phyloP scores from a whole-genome alignment of 2,329 filamentous ascomycete species.

The Sporothrix dimorphospora region DNA sequence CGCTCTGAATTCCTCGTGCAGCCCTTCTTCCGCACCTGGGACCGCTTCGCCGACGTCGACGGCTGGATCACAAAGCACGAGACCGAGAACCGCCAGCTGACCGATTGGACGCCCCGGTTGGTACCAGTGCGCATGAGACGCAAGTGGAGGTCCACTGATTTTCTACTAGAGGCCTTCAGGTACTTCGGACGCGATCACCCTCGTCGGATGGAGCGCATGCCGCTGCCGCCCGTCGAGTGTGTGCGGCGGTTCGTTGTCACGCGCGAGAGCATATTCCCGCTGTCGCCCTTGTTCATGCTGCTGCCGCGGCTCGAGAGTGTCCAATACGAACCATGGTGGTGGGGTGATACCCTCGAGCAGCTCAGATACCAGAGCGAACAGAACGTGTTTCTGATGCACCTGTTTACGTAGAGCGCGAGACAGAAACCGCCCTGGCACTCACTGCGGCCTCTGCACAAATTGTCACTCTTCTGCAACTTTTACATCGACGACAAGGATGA shows the following conservation, averaged over 20 bases:
- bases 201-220: too few species aligned
- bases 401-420: not conserved
- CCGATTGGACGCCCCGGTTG: too few species aligned
- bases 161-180: too few species aligned
- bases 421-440: not conserved
- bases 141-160: too few species aligned
- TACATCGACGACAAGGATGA: not conserved
- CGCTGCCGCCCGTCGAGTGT: not conserved
- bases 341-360: not conserved
- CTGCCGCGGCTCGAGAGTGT: not conserved
- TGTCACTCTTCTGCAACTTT: not conserved
- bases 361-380: not conserved
- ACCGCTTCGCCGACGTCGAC: not conserved
- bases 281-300: not conserved
- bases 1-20: too few species aligned
- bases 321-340: not conserved
- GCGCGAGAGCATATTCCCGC: not conserved
- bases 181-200: too few species aligned
- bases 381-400: not conserved
- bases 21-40: not conserved
- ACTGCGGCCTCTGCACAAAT: not conserved
- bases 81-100: not conserved
- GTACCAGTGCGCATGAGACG: too few species aligned
- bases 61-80: not conserved
- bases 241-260: not conserved